Evolutionary conservation across 2,329 filamentous ascomycete species (phyloP), one percentile per base, ranked within the genome.

Genomic region (Chaetomium olivaceum): DNA sequence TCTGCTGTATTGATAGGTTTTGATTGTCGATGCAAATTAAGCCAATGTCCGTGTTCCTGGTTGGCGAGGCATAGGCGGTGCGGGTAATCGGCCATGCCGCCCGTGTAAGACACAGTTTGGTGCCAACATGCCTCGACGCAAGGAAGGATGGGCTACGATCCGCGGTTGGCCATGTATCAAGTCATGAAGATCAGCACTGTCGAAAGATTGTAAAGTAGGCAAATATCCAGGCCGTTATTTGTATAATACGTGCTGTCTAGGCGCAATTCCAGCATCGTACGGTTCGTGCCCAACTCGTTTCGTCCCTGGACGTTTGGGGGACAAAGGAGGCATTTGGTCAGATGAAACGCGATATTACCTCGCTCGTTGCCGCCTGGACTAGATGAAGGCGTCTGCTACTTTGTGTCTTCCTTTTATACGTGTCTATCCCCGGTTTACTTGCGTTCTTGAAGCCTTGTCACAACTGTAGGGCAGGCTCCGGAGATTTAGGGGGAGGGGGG

Each of bases 11-110:
- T 69, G 67, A 71, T 68, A 27, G 39, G 23, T 29, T 43, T 63
- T 71, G 61, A 69, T 71, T 72, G 64, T 55, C 31, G 51, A 63
- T 46, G 58, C 67, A 69, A 64, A 70, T 71, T 68, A 69, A 66
- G 56, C 58, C 55, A 43, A 31, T 65, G 46, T 52, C 46, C 50
- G 21, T 29, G 36, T 54, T n/a, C 19, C 33, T 62, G 64, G 64
- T 64, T 63, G 61, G 55, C 54, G 60, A 61, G 48, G 29, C 52
- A 46, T 33, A 23, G 19, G 23, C 50, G 43, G 57, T 29, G 48
- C 61, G 54, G 56, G 55, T 62, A 66, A 65, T 58, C 39, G 43
- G 56, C 43, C 29, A 23, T 27, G 50, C 36, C 51, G 31, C n/a
- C 43, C 23, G 31, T 52, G 39, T 51, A 43, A 31, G 21, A 48